These are phyloP conservation scores for Dendrobium officinale DNA, from an alignment of 106 monocot species.

Conservation along the genomic window DNA sequence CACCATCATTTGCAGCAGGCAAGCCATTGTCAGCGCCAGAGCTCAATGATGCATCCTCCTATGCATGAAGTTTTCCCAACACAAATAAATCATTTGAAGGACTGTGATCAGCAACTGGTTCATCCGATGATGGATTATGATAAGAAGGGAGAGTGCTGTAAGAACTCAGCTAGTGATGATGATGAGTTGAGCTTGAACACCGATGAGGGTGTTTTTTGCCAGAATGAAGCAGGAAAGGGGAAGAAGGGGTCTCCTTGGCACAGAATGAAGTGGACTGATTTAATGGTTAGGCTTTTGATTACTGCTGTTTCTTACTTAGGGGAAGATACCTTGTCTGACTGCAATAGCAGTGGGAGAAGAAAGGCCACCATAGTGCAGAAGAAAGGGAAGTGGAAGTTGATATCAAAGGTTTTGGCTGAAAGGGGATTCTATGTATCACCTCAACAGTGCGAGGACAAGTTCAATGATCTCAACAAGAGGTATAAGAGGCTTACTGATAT, in stretches of 20 bases:
- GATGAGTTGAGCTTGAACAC: conserved; percentile 41
- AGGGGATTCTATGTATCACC: conserved; percentile 75
- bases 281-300: conserved; percentile 76
- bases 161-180: conserved; percentile 31
- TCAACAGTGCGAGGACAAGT: conserved; percentile 97
- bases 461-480: conserved; percentile 93
- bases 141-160: conserved; percentile 13
- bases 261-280: conserved; percentile 79
- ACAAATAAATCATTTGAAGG: conserved; percentile 3
- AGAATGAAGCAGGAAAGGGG: conserved; percentile 25
- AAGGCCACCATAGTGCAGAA: conserved; percentile 61
- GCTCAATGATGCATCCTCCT: conserved; percentile 19
- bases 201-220: conserved; percentile 39
- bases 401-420: conserved; percentile 76
- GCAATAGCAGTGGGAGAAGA: conserved; percentile 26
- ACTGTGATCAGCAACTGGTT: not conserved
- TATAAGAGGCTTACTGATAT: conserved; percentile 86
- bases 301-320: conserved; percentile 76
- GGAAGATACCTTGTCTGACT: conserved; percentile 41
- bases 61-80: conserved; percentile 28
- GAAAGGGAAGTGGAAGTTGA: conserved; percentile 87
- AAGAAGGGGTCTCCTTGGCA: conserved; percentile 60
- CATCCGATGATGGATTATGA: conserved; percentile 4
- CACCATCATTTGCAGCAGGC: conserved; percentile 13
- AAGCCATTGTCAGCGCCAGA: conserved; percentile 10